Evolutionary conservation across 148 eudicot genomes (phyloP), one percentile per base, ranked within the genome.

Genomic region (Mesembryanthemum crystallinum): DNA sequence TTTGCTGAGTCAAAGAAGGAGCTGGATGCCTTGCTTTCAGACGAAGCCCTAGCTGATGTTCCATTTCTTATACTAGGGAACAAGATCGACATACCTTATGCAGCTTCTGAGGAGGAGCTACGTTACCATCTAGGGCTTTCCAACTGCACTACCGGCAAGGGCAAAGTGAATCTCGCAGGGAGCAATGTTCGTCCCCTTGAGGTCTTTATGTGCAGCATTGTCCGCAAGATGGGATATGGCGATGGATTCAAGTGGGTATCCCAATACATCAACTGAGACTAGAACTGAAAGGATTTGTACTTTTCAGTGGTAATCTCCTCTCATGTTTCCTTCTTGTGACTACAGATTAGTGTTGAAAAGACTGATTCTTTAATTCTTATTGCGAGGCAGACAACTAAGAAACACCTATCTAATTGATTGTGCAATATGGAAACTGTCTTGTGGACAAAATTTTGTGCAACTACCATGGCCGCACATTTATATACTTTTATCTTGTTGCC

Each of bases 171-270:
- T 32, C 83, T 82, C 7, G 49, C 74, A 3, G 82, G 70, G 1
- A 73, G 82, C 20, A 72, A 58, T 54, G 82, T 76, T 27, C 86
- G 88, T 7, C 88, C 88, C 37, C 71, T 83, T 17, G 88, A 85
- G 84, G 71, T 85, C 11, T 85, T 78, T 76, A 85, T 85, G 88
- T 85, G 88, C 84, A 83, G 88, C 75, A 80, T 83, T 52, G 88
- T 83, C 24, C 80, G 84, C 33, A 86, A 86, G 78, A 86, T 86
- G 88, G 88, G 88, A 29, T 86, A 86, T 57, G 86, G 88, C 49
- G 86, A 86, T 3, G 88, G 82, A 0, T 86, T 86, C 77, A 83
- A 78, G 71, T 83, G 88, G 88, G 67, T 86, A 10, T 83, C 86
- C 23, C 82, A 83, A 15, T 83, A 86, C 58, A 83, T 83, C 73